Percentiles rank a stretch among this genome's conserved stretches.
phyloP scores from a whole-genome alignment of 1,284 basidiomycete genomes.

The Athelia sp. region DNA sequence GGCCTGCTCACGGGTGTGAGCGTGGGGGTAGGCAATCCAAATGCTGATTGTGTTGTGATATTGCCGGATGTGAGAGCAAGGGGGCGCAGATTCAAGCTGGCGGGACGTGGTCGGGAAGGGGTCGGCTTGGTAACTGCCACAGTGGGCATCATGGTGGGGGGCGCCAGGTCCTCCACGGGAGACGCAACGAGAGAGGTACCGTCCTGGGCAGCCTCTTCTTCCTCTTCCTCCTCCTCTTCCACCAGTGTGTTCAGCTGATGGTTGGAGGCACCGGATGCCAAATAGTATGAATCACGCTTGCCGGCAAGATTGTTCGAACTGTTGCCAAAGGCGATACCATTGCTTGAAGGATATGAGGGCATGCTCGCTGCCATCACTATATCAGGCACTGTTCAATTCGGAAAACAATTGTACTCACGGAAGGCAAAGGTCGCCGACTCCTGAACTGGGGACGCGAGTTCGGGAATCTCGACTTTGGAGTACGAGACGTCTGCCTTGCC shows the following conservation, averaged over 20 bases:
- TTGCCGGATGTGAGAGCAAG: slow-evolving; percentile 55
- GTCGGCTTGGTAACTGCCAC: slow-evolving; percentile 28
- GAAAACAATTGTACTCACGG: slow-evolving; percentile 44
- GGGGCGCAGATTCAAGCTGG: slow-evolving; percentile 63
- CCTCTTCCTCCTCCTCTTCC: slow-evolving; percentile 80
- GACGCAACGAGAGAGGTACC: slow-evolving; percentile 4
- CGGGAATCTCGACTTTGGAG: slow-evolving; percentile 76
- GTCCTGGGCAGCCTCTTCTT: slow-evolving; percentile 33
- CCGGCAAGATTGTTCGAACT: slow-evolving; percentile 37
- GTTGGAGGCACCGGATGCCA: slow-evolving; percentile 55
- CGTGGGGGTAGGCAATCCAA: slow-evolving; percentile 49
- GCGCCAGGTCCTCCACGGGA: slow-evolving; percentile 7
- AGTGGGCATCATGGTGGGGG: slow-evolving; percentile 11
- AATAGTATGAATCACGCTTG: slow-evolving; percentile 74
- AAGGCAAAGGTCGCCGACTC: slow-evolving; percentile 62
- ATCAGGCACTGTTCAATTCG: slow-evolving; percentile 2
- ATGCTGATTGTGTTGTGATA: slow-evolving; percentile 27
- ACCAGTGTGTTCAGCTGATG: slow-evolving; percentile 72
- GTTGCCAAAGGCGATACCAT: slow-evolving; percentile 35
- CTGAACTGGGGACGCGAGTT: slow-evolving; percentile 52
- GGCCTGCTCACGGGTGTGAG: slow-evolving; percentile 39
- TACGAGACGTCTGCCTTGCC: slow-evolving; percentile 65
- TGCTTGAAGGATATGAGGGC: slow-evolving; percentile 46
- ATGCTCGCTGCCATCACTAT: slow-evolving; percentile 34
- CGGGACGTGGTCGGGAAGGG: slow-evolving; percentile 53